Conservation (phyloP, 2,329 filamentous ascomycete genomes). For the Phialophora macrospora region DNA sequence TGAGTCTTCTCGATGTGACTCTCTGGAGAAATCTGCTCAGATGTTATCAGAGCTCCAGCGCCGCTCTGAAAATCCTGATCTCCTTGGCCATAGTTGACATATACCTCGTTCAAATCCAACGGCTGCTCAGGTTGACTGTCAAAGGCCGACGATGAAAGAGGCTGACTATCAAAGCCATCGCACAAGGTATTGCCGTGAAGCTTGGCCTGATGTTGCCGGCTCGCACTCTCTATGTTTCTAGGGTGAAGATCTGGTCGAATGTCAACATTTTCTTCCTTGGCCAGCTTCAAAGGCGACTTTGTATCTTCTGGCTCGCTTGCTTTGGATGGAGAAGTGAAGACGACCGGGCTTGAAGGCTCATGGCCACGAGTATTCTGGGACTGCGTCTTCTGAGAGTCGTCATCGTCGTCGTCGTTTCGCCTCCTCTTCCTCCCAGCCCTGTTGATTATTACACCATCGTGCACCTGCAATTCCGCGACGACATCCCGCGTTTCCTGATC, state of each 20-base stretch:
- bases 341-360: conserved; percentile 21
- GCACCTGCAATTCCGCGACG: conserved; percentile 27
- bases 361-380: conserved; percentile 19
- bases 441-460: conserved; percentile 34
- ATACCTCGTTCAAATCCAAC: background rate
- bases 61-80: background rate
- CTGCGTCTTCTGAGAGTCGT: conserved; percentile 25
- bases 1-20: background rate
- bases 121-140: conserved; percentile 8
- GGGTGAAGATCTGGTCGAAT: background rate
- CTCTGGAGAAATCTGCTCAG: background rate
- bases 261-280: background rate
- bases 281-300: background rate
- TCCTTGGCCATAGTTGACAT: background rate
- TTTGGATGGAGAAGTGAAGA: background rate
- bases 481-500: conserved; percentile 64
- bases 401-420: conserved; percentile 23
- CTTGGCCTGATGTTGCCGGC: background rate
- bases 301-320: background rate
- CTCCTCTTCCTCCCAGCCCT: conserved; percentile 38
- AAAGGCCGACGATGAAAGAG: conserved; percentile 5
- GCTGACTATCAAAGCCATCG: conserved; percentile 2
- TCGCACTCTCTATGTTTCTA: background rate
- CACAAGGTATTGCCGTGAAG: background rate
- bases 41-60: background rate